These are phyloP conservation scores for Pseudocercospora fuligena DNA, from an alignment of 2,329 filamentous ascomycete genomes.

Conservation along the genomic window DNA sequence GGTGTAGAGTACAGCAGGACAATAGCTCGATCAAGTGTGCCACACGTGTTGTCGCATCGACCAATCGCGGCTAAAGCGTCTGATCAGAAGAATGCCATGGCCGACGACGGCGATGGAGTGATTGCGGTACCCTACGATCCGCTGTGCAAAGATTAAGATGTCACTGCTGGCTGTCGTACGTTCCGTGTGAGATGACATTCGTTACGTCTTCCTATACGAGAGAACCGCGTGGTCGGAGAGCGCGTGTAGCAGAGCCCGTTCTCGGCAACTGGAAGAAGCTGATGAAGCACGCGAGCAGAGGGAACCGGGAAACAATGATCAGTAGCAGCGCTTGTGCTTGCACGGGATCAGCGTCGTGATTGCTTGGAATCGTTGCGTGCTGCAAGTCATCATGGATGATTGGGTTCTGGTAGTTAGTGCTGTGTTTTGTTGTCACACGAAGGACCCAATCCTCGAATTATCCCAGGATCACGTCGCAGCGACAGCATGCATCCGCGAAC, in stretches of 20 bases:
- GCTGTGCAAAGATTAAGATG: background rate
- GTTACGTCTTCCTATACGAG: slow-evolving; percentile 1
- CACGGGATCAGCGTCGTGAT: background rate
- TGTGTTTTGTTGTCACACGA: background rate
- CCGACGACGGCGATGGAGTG: slow-evolving; percentile 4
- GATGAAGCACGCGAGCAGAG: background rate
- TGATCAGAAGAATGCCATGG: background rate
- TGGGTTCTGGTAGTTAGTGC: background rate
- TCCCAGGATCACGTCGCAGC: background rate
- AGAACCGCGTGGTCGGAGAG: background rate
- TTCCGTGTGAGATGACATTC: background rate
- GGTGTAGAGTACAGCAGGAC: slow-evolving; percentile 8
- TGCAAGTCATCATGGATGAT: slow-evolving; percentile 1
- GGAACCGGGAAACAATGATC: background rate
- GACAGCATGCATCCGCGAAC: background rate
- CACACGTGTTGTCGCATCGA: slow-evolving; percentile 10
- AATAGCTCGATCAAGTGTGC: slow-evolving; percentile 3
- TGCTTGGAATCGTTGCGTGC: background rate
- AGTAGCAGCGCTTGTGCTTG: background rate
- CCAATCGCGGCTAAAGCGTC: slow-evolving; percentile 7
- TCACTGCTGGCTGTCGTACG: background rate
- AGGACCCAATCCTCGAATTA: background rate
- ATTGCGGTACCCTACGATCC: background rate
- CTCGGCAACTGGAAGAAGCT: background rate
- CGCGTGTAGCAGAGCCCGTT: background rate